These are phyloP conservation scores for Carallia pectinifolia DNA, from an alignment of 345 rosid genomes.

Conservation along the genomic window DNA sequence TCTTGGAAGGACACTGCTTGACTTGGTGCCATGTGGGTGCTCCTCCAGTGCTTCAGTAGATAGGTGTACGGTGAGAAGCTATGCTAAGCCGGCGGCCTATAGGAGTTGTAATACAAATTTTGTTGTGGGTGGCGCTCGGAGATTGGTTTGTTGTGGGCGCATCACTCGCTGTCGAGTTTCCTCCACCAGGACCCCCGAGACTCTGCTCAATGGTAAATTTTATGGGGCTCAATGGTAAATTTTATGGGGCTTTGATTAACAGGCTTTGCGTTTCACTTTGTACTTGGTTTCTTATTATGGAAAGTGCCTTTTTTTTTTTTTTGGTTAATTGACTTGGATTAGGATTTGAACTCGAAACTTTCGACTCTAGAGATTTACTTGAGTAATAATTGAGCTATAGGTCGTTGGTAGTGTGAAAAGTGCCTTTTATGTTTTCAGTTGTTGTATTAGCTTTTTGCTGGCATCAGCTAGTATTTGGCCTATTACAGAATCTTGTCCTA, in stretches of 20 bases:
- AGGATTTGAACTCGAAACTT: too few species aligned
- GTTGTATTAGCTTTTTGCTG: not conserved
- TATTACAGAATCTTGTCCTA: too few species aligned
- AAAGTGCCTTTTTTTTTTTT: not conserved
- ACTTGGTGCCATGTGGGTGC: conserved; percentile 59
- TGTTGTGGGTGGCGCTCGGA: conserved; percentile 27
- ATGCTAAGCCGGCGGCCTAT: conserved; percentile 27
- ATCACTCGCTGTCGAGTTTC: conserved; percentile 43
- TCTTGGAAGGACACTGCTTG: conserved; percentile 56
- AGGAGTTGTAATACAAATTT: conserved; percentile 25
- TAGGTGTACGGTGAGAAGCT: conserved; percentile 37
- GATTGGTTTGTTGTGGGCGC: conserved; percentile 47
- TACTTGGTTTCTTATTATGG: not conserved
- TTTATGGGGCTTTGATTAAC: conserved; percentile 1
- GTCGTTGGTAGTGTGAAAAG: too few species aligned
- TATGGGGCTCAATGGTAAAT: conserved; percentile 41
- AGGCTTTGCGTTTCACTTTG: not conserved
- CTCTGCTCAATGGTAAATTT: conserved; percentile 49
- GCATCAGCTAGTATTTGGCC: not conserved
- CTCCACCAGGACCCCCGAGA: conserved; percentile 62
- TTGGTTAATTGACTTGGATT: too few species aligned
- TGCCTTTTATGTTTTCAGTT: not conserved
- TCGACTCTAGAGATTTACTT: not conserved
- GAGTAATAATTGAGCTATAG: too few species aligned
- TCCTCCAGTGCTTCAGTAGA: conserved; percentile 52